Evolutionary conservation across 176 grass and related monocot genomes (phyloP).

Genomic region (Poa pratensis): DNA sequence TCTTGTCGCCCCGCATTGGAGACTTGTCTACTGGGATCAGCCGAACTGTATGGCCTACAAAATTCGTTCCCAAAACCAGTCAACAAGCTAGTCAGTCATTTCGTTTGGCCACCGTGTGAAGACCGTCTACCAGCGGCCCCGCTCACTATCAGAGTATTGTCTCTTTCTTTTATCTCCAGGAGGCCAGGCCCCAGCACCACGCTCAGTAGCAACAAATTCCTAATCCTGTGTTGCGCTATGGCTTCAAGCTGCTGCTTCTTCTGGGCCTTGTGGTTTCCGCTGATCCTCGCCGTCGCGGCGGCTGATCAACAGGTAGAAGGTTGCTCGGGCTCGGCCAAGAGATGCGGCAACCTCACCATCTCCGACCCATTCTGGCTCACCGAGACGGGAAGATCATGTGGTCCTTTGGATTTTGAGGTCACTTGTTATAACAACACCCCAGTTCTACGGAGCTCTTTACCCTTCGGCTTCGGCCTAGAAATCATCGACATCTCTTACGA

Average conservation of each 20-base stretch:
- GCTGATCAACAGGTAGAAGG: neutral
- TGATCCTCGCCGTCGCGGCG: neutral
- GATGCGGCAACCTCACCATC: slow-evolving; percentile 41
- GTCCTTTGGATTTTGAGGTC: neutral
- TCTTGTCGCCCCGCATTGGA: no score
- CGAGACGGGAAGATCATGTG: neutral
- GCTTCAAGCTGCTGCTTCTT: neutral
- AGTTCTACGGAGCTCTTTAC: accelerated
- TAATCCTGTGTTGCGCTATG: neutral
- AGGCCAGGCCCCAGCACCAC: neutral
- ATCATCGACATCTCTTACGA: slow-evolving; percentile 41
- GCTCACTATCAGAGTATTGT: neutral
- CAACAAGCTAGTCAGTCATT: no score
- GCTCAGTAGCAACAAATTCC: neutral
- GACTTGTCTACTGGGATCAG: no score
- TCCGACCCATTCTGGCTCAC: slow-evolving; percentile 17
- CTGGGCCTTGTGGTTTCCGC: neutral
- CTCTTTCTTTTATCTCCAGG: neutral
- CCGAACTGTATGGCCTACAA: no score
- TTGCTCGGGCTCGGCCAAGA: slow-evolving; percentile 11
- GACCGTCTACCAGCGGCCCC: no score
- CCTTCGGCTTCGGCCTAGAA: neutral
- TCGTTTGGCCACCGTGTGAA: no score
- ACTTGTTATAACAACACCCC: slow-evolving; percentile 40
- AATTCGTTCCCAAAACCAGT: no score